Conservation (phyloP, 768 basidiomycete species). For the Gloeopeniophorella convolvens region DNA sequence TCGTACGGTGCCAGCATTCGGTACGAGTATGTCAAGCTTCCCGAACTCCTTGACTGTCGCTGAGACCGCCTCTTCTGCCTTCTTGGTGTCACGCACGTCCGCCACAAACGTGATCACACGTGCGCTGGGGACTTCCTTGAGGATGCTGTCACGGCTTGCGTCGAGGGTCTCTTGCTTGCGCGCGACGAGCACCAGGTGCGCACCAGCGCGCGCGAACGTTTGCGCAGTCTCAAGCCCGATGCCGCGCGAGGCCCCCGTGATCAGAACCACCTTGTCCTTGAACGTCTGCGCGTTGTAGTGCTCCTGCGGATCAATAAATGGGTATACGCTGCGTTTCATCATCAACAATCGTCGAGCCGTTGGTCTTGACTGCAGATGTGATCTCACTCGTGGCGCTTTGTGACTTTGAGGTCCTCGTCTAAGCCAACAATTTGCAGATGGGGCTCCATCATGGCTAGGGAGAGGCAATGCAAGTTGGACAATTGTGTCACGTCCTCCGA, state of each 20-base stretch:
- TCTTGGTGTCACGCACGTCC: slow-evolving; percentile 3
- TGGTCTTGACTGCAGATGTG: too few relatives aligned
- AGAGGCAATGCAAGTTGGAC: too few relatives aligned
- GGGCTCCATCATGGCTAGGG: too few relatives aligned
- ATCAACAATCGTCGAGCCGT: too few relatives aligned
- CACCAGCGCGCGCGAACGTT: slow-evolving; percentile 18
- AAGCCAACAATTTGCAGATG: neutral
- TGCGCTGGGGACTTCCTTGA: neutral
- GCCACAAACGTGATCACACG: slow-evolving; percentile 3
- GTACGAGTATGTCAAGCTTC: slow-evolving; percentile 6
- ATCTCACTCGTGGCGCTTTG: neutral
- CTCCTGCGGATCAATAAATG: slow-evolving; percentile 3
- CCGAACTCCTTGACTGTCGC: slow-evolving; percentile 1
- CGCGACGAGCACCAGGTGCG: slow-evolving; percentile 11
- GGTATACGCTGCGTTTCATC: slow-evolving; percentile 4
- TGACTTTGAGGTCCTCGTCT: slow-evolving; percentile 5
- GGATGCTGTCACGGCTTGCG: neutral
- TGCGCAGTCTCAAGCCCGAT: slow-evolving; percentile 18
- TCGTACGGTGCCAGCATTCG: slow-evolving; percentile 3
- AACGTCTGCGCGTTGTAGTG: slow-evolving; percentile 5
- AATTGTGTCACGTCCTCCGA: too few relatives aligned
- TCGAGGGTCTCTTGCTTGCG: slow-evolving; percentile 5
- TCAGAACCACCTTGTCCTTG: slow-evolving; percentile 21
- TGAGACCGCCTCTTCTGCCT: neutral
- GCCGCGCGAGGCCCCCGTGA: slow-evolving; percentile 20